Conservation (phyloP, 345 rosid species). For the Citrus australasica region DNA sequence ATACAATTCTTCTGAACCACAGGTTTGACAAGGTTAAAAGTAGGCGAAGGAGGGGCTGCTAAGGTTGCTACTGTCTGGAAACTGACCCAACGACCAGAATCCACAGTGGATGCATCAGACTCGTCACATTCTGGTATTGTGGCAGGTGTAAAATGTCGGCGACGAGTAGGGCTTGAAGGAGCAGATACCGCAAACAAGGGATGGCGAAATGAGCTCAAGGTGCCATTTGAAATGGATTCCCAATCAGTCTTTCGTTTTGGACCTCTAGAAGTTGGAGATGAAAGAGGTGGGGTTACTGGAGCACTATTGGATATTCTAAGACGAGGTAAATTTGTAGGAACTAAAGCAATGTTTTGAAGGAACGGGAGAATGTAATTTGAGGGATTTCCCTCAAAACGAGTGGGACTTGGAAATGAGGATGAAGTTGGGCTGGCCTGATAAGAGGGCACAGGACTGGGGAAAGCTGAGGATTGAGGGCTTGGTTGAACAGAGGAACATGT, state of each 20-base stretch:
- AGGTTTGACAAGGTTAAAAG: conserved; percentile 63
- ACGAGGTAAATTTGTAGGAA: conserved; percentile 68
- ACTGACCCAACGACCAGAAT: conserved; percentile 82
- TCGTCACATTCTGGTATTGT: conserved; percentile 95
- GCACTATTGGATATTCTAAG: conserved; percentile 94
- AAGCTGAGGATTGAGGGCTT: conserved; percentile 75
- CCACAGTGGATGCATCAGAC: conserved; percentile 75
- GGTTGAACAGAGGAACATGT: conserved; percentile 73
- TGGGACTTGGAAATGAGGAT: conserved; percentile 82
- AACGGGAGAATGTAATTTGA: conserved; percentile 66
- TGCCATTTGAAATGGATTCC: conserved; percentile 55
- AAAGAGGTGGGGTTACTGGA: conserved; percentile 94
- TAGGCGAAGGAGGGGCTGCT: conserved; percentile 66
- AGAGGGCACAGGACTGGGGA: conserved; percentile 72
- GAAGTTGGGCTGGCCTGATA: conserved; percentile 80
- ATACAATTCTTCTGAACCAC: conserved; percentile 34
- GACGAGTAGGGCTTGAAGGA: conserved; percentile 88
- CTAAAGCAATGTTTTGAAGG: conserved; percentile 57
- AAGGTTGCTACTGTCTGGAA: conserved; percentile 46
- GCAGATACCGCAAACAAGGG: conserved; percentile 78
- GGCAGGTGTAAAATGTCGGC: conserved; percentile 68
- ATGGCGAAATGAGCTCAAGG: conserved; percentile 38
- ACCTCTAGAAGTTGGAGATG: conserved; percentile 80
- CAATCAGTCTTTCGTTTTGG: conserved; percentile 60
- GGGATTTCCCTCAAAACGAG: conserved; percentile 54